Evolutionary conservation across 768 basidiomycete genomes (phyloP), one percentile per base, ranked within the genome.

Genomic region (Rhizopogon sp.): DNA sequence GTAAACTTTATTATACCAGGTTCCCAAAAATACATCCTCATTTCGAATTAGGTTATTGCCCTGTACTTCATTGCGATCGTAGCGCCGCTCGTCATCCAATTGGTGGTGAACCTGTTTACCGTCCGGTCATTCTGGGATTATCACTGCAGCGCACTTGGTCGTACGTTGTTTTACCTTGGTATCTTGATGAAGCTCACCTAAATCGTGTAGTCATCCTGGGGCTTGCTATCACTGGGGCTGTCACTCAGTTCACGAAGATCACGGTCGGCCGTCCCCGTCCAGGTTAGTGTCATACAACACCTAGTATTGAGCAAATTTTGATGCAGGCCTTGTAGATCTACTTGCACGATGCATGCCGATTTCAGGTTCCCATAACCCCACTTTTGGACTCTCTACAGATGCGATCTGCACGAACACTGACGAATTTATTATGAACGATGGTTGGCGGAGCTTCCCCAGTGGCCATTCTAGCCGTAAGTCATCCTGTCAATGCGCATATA

Each of bases 231-330:
- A 85, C 94, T 5, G 94, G 91, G 11, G 69, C 85, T 20, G 72
- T 95, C 51, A 97, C 96, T 1, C 89, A 96, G 65, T 76, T 93
- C 56, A 77, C 81, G 51, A 98, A 98, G 70, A 73, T 92, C 41
- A 87, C 87, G 1, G 94, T 95, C 43, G 94, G 94, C 22, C 83
- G 94, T 13, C 93, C 94, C 9, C 82, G 94, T 14, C 94, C 93
- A 58, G 92, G 90, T 85, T 58, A 56, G 64, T 60, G 3, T 4
- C 37, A 1, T 16, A 31, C 5, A 8, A 43, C 2, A 5, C 6
- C 4, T 35, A 28, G 14, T 31, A 14, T 44, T 20, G 17, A 46
- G 11, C 17, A 14, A 8, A 13, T 51, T 11, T 37, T 49, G 9
- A 49, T 13, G 22, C 2, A 14, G 35, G 52, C 42, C 31, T 16